Percentiles rank a stretch among this genome's conserved stretches.
Conservation (phyloP, 768 basidiomycete species). For the Collybia mongolica region DNA sequence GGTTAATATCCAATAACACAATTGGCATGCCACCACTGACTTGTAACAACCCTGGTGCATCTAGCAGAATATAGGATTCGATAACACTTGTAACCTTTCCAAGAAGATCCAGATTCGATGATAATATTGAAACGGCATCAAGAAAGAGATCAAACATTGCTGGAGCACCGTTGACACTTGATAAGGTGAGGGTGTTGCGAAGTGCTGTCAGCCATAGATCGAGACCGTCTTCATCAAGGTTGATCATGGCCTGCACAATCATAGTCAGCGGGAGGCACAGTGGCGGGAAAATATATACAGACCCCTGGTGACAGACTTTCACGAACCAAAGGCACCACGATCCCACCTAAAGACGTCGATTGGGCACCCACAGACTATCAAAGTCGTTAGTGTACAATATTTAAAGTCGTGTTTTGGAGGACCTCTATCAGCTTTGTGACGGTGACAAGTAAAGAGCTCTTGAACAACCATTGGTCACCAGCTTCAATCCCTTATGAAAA, state of each 20-base stretch:
- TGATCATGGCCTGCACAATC: constrained; percentile 48
- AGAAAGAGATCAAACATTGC: constrained; percentile 69
- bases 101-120: constrained; percentile 70
- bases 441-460: constrained; percentile 65
- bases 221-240: constrained; percentile 79
- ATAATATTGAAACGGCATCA: constrained; percentile 55
- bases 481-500: constrained; percentile 59
- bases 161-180: constrained; percentile 42
- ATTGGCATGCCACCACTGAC: constrained; percentile 33
- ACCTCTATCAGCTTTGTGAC: constrained; percentile 73
- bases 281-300: constrained; percentile 15
- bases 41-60: constrained; percentile 59
- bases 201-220: constrained; percentile 73
- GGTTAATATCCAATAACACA: neutral
- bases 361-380: constrained; percentile 64
- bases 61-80: constrained; percentile 79
- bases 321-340: constrained; percentile 64
- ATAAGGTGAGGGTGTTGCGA: constrained; percentile 57
- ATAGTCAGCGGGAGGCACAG: constrained; percentile 4
- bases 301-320: constrained; percentile 63
- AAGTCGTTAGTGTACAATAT: neutral
- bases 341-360: constrained; percentile 49
- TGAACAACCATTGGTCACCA: constrained; percentile 70
- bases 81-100: constrained; percentile 65
- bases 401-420: constrained; percentile 10